phyloP scores from a whole-genome alignment of 2,329 filamentous ascomycete species.

The Scytalidium lignicola region DNA sequence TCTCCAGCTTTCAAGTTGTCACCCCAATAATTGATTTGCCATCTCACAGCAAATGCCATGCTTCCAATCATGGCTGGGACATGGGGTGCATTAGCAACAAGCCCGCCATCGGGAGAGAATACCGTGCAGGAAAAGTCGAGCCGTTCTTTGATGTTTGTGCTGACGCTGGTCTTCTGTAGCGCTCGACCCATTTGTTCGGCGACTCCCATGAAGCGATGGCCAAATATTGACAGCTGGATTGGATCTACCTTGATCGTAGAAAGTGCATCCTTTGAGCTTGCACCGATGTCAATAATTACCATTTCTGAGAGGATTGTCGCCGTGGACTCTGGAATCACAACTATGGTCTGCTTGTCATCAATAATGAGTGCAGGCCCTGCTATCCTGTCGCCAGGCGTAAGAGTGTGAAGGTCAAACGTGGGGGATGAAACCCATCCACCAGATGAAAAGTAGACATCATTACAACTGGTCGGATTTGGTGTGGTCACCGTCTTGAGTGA shows the following conservation, averaged over 20 bases:
- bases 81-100: slow-evolving; percentile 74
- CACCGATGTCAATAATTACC: slow-evolving; percentile 66
- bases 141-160: slow-evolving; percentile 72
- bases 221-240: slow-evolving; percentile 70
- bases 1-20: slow-evolving; percentile 71
- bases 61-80: slow-evolving; percentile 72
- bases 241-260: slow-evolving; percentile 53
- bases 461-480: slow-evolving; percentile 30
- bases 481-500: slow-evolving; percentile 66
- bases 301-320: slow-evolving; percentile 71
- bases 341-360: slow-evolving; percentile 83
- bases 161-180: slow-evolving; percentile 72
- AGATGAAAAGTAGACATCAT: slow-evolving; percentile 62
- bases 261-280: background rate
- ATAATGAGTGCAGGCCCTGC: slow-evolving; percentile 78
- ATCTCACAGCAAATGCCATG: slow-evolving; percentile 56
- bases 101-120: slow-evolving; percentile 66
- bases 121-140: slow-evolving; percentile 76
- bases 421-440: slow-evolving; percentile 55
- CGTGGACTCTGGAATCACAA: slow-evolving; percentile 70
- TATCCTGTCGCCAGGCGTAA: slow-evolving; percentile 65
- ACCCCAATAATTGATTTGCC: slow-evolving; percentile 72
- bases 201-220: slow-evolving; percentile 76
- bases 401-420: slow-evolving; percentile 71
- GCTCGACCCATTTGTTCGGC: slow-evolving; percentile 76